Percentiles rank a stretch among this genome's conserved stretches.
Evolutionary conservation across 495 filamentous ascomycete genomes (phyloP).

Genomic region (Chlorociboria aeruginascens): DNA sequence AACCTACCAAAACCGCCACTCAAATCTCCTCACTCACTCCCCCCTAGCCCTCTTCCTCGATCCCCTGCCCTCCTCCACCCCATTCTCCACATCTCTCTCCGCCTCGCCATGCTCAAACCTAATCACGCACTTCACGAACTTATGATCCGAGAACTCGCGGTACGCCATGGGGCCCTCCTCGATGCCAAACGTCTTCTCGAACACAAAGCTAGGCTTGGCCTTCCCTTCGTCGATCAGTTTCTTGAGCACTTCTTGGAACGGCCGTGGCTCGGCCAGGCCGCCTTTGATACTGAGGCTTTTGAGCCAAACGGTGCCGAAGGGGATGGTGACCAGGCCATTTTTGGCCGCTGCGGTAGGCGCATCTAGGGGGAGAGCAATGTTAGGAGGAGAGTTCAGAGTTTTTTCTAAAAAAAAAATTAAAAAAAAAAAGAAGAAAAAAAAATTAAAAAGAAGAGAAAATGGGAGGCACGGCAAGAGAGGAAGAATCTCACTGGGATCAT

Average conservation of each 20-base stretch:
- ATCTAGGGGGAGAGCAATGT: no score
- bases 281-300: slow-evolving; percentile 12
- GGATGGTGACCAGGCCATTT: slow-evolving; percentile 3
- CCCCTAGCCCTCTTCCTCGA: not conserved
- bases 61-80: not conserved
- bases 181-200: not conserved
- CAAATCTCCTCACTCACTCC: no score
- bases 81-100: not conserved
- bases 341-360: not conserved
- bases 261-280: slow-evolving; percentile 6
- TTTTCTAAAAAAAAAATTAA: no score
- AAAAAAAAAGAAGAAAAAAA: no score
- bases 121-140: slow-evolving; percentile 3
- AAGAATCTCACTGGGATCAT: slow-evolving; percentile 5
- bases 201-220: slow-evolving; percentile 17
- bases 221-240: slow-evolving; percentile 17
- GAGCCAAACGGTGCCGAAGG: not conserved
- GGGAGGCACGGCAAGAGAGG: no score
- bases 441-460: no score
- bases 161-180: slow-evolving; percentile 1
- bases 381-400: no score
- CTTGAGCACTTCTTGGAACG: slow-evolving; percentile 1
- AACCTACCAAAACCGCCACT: no score
- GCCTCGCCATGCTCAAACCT: not conserved
- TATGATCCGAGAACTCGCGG: slow-evolving; percentile 1